Evolutionary conservation across 192 early-diverging fungal species (phyloP).

Genomic region (Rhizoclosmatium globosum): DNA sequence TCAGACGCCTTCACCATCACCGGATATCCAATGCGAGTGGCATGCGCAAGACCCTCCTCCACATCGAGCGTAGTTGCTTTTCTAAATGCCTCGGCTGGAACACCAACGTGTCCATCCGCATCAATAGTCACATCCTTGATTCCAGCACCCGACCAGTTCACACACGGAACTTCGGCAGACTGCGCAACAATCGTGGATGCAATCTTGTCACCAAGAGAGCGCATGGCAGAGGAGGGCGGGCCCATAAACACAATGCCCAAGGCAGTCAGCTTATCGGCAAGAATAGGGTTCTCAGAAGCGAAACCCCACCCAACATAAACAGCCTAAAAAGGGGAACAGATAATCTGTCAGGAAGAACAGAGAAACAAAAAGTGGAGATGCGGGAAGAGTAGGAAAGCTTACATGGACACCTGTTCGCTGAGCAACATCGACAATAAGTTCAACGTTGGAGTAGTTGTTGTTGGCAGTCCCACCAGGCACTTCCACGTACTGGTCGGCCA

Average conservation of each 20-base stretch:
- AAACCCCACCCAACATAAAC: conserved; percentile 99
- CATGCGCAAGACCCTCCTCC: conserved; percentile 85
- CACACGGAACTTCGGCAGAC: conserved; percentile 94
- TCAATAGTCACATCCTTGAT: conserved; percentile 77
- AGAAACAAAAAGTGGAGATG: background rate
- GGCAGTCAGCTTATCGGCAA: conserved; percentile 89
- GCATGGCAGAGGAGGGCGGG: conserved; percentile 96
- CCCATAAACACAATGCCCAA: conserved; percentile 91
- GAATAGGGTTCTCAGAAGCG: conserved; percentile 96
- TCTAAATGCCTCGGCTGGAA: conserved; percentile 83
- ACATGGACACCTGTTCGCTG: conserved; percentile 90
- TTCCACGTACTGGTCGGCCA: conserved; percentile 99
- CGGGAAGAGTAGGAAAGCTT: conserved; percentile 14
- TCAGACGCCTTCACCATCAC: conserved; percentile 99
- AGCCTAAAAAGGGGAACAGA: conserved; percentile 57
- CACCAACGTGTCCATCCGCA: conserved; percentile 76
- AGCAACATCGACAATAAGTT: conserved; percentile 97
- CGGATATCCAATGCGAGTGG: conserved; percentile 92
- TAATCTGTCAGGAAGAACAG: background rate
- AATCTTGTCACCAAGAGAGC: conserved; percentile 99
- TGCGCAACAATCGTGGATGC: conserved; percentile 99
- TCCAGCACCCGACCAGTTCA: conserved; percentile 93
- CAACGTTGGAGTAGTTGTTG: conserved; percentile 99
- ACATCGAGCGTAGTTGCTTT: conserved; percentile 85
- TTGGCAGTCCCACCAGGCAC: conserved; percentile 97